Conservation (phyloP, 176 grass and related monocot genomes). For the Dendrocalamus sinicus region DNA sequence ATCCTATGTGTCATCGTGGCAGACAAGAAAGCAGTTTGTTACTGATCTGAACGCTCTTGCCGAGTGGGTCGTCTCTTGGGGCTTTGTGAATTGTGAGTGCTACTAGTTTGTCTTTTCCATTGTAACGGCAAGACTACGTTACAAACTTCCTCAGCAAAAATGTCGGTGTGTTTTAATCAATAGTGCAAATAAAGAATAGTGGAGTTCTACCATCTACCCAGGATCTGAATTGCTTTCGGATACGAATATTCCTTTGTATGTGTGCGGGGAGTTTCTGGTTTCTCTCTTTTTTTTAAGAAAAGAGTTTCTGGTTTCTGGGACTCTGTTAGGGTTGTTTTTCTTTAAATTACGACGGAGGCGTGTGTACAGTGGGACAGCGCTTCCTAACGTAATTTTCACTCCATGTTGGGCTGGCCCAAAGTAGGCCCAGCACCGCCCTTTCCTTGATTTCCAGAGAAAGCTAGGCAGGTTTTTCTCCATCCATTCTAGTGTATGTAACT, state of each 20-base stretch:
- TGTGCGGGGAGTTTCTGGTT: no score
- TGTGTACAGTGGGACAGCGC: no score
- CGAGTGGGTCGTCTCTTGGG: neutral
- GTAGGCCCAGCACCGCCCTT: neutral
- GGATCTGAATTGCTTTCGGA: neutral
- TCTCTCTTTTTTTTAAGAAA: no score
- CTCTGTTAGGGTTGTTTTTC: no score
- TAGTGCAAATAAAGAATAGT: neutral
- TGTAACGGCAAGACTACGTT: neutral
- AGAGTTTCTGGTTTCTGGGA: no score
- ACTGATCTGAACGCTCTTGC: neutral
- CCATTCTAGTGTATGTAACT: neutral
- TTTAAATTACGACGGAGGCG: no score
- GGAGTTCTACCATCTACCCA: no score
- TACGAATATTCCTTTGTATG: neutral
- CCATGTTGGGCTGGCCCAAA: neutral
- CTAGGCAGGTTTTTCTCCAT: no score
- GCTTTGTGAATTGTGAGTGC: neutral
- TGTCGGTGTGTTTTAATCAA: neutral
- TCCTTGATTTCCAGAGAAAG: neutral
- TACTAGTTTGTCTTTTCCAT: no score
- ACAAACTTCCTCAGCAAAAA: neutral
- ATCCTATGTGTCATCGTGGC: neutral
- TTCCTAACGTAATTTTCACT: no score
- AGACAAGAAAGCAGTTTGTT: neutral